phyloP scores from a whole-genome alignment of 2,329 filamentous ascomycete genomes.

The Xylaria sp. region DNA sequence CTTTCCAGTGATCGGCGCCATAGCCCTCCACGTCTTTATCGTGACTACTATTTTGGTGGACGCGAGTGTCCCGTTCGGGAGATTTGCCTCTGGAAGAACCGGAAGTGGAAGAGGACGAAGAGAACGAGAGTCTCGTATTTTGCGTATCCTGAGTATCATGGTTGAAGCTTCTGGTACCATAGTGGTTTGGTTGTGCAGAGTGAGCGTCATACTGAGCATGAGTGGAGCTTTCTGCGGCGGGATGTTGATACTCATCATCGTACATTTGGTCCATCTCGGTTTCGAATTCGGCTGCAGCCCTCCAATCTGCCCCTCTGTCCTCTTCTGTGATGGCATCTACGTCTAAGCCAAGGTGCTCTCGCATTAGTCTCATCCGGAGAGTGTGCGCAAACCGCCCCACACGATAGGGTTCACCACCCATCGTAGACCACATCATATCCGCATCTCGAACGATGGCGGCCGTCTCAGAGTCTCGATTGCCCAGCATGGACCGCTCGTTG shows the following conservation, averaged over 20 bases:
- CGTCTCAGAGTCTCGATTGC: conserved; percentile 89
- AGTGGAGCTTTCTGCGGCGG: conserved; percentile 39
- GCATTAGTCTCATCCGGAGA: conserved; percentile 91
- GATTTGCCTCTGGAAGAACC: conserved; percentile 52
- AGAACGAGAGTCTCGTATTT: conserved; percentile 38
- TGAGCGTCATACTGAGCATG: conserved; percentile 35
- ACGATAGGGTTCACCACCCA: conserved; percentile 89
- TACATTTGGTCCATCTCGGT: conserved; percentile 73
- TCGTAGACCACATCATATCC: conserved; percentile 90
- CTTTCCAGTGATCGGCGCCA: conserved; percentile 80
- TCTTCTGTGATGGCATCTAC: conserved; percentile 90
- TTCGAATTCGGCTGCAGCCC: conserved; percentile 65
- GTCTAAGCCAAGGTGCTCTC: conserved; percentile 95
- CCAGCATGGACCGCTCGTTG: conserved; percentile 96
- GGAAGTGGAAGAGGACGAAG: conserved; percentile 40
- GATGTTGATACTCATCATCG: conserved; percentile 56
- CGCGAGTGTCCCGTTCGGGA: conserved; percentile 59
- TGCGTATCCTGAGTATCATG: conserved; percentile 44
- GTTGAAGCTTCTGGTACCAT: conserved; percentile 46
- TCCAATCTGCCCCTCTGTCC: conserved; percentile 74
- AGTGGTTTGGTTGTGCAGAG: conserved; percentile 31
- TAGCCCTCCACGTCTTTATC: conserved; percentile 81
- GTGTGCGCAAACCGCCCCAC: conserved; percentile 95
- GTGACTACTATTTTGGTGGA: conserved; percentile 71
- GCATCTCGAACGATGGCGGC: conserved; percentile 92